A percentile compares a stretch with the other conserved stretches of the same genome.
These are phyloP conservation scores for Pseudoperonospora humuli DNA, from an alignment of 352 stramenopile species.

Conservation along the genomic window DNA sequence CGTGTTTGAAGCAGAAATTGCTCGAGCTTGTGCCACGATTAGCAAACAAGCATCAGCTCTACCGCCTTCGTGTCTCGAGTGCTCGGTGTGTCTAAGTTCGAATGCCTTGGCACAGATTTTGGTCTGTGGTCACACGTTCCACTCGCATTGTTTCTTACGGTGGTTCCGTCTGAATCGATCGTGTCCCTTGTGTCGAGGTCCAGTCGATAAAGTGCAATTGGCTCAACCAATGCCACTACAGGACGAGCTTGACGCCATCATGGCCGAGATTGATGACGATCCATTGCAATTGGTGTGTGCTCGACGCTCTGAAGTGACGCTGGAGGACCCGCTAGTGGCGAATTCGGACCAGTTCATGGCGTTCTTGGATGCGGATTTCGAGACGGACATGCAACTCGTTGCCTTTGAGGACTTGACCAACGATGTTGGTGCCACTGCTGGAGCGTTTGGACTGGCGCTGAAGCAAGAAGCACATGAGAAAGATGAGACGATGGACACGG, in stretches of 20 bases:
- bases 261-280: constrained; percentile 66
- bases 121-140: constrained; percentile 69
- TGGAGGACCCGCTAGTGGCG: constrained; percentile 32
- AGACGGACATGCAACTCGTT: constrained; percentile 63
- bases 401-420: constrained; percentile 40
- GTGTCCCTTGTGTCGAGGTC: constrained; percentile 61
- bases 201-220: constrained; percentile 52
- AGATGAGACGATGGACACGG: constrained; percentile 30
- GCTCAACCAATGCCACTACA: constrained; percentile 38
- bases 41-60: constrained; percentile 32
- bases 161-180: constrained; percentile 72
- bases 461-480: constrained; percentile 12
- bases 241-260: constrained; percentile 68
- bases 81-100: constrained; percentile 60
- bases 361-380: constrained; percentile 47
- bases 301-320: not conserved
- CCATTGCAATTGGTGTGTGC: constrained; percentile 21
- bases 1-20: constrained; percentile 57
- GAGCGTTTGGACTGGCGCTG: constrained; percentile 3
- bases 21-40: constrained; percentile 45
- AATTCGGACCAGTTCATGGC: constrained; percentile 40
- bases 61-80: constrained; percentile 57
- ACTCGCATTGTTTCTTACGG: constrained; percentile 66
- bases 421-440: not conserved
- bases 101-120: constrained; percentile 69